Conservation (phyloP, 345 rosid genomes). For the Noccaea caerulescens region DNA sequence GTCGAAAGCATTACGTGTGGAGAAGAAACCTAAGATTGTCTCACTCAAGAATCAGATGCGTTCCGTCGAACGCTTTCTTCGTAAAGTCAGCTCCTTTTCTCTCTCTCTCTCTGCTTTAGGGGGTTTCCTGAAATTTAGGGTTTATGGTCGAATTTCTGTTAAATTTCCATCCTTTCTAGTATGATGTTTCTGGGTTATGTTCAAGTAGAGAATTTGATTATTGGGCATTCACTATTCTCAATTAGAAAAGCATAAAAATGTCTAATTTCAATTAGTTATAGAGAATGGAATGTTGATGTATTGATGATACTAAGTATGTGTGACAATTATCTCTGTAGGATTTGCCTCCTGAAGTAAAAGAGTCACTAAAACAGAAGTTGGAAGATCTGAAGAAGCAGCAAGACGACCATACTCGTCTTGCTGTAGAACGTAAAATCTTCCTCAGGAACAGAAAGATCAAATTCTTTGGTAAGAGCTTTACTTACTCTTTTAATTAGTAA, state of each 20-base stretch:
- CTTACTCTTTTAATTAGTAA: not conserved
- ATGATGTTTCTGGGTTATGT: conserved; percentile 1
- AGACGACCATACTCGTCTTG: conserved; percentile 80
- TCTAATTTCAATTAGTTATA: not conserved
- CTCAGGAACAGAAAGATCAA: conserved; percentile 88
- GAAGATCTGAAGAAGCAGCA: conserved; percentile 83
- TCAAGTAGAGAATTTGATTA: not conserved
- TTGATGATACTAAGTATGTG: not conserved
- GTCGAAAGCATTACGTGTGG: conserved; percentile 66
- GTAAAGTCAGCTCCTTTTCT: conserved; percentile 60
- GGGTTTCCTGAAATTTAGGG: conserved; percentile 21
- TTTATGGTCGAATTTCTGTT: not conserved
- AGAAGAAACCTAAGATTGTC: conserved; percentile 81
- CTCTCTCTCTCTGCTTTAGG: not conserved
- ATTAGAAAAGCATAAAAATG: too few relatives aligned
- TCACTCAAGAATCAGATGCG: conserved; percentile 94
- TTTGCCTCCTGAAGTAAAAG: conserved; percentile 75
- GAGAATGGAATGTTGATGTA: not conserved
- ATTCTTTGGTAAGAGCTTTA: conserved; percentile 68
- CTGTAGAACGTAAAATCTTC: conserved; percentile 86
- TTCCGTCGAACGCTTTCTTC: conserved; percentile 93
- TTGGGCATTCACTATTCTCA: too few relatives aligned
- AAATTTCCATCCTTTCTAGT: not conserved
- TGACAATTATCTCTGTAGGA: conserved; percentile 46
- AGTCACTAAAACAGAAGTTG: conserved; percentile 71